A percentile compares a stretch with the other conserved stretches of the same genome.
Evolutionary conservation across 345 rosid genomes (phyloP).

Genomic region (Psidium guajava): DNA sequence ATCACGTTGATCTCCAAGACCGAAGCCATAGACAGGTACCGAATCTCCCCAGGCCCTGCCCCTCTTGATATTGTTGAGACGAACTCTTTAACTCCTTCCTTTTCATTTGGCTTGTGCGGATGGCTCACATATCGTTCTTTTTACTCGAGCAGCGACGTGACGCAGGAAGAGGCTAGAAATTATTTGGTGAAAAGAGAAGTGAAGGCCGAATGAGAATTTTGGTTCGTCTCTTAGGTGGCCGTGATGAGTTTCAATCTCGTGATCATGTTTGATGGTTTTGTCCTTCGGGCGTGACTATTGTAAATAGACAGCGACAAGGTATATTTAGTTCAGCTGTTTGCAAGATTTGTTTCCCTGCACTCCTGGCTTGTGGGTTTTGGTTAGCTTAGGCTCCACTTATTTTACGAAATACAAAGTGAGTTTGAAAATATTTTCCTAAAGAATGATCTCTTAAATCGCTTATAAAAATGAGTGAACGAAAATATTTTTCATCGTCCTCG

Average conservation of each 20-base stretch:
- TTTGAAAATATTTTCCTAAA: too few species aligned
- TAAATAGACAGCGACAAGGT: not conserved
- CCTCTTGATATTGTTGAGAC: not conserved
- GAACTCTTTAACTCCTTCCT: not conserved
- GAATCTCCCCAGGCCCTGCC: not conserved
- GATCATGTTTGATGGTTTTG: not conserved
- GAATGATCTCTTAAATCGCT: too few species aligned
- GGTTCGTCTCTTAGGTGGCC: not conserved
- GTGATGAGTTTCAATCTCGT: not conserved
- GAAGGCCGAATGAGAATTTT: conserved; percentile 5
- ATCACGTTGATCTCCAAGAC: conserved; percentile 60
- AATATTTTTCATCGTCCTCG: too few species aligned
- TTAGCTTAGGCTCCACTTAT: too few species aligned
- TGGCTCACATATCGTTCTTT: not conserved
- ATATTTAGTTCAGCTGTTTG: not conserved
- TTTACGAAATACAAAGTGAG: too few species aligned
- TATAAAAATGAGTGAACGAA: too few species aligned
- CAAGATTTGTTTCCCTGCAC: not conserved
- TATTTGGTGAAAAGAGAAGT: conserved; percentile 33
- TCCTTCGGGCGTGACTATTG: not conserved
- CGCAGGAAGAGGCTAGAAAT: conserved; percentile 45
- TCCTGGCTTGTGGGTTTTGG: too few species aligned
- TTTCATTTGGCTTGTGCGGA: not conserved
- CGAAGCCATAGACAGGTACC: conserved; percentile 80
- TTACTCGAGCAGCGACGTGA: conserved; percentile 38